A percentile compares a stretch with the other conserved stretches of the same genome.
Conservation (phyloP, 306 rosid genomes). For the Ammopiptanthus mongolicus region DNA sequence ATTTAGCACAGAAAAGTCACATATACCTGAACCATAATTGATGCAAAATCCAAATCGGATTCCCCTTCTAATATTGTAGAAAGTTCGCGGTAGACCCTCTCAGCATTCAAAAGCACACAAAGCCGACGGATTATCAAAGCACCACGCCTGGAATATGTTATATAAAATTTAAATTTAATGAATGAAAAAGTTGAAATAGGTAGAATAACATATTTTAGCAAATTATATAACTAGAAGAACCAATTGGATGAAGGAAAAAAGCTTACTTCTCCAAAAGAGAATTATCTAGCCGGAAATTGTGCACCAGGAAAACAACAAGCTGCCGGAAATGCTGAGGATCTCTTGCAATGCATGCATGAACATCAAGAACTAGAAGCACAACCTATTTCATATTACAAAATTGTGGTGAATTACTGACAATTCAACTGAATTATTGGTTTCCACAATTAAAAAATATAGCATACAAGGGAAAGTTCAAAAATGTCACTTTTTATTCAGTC, state of each 20-base stretch:
- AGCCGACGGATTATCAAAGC: slow-evolving; percentile 92
- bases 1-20: slow-evolving; percentile 23
- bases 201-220: slow-evolving; percentile 8
- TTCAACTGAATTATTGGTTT: background rate
- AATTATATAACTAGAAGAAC: background rate
- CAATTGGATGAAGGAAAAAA: slow-evolving; percentile 8
- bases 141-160: slow-evolving; percentile 64
- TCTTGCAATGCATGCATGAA: slow-evolving; percentile 90
- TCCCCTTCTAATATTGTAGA: slow-evolving; percentile 86
- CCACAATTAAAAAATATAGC: background rate
- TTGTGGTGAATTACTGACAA: slow-evolving; percentile 4
- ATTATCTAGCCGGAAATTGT: slow-evolving; percentile 71
- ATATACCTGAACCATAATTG: slow-evolving; percentile 87
- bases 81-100: slow-evolving; percentile 86
- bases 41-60: slow-evolving; percentile 83
- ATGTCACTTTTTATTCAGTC: background rate
- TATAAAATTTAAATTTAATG: background rate
- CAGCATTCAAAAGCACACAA: slow-evolving; percentile 93
- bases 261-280: slow-evolving; percentile 91
- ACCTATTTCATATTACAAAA: slow-evolving; percentile 47
- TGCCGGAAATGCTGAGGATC: slow-evolving; percentile 79
- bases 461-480: background rate
- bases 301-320: slow-evolving; percentile 78
- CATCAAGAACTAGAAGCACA: slow-evolving; percentile 92
- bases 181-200: slow-evolving; percentile 5